phyloP scores from a whole-genome alignment of 176 grass and related monocot genomes.

The Musa troglodytarum region DNA sequence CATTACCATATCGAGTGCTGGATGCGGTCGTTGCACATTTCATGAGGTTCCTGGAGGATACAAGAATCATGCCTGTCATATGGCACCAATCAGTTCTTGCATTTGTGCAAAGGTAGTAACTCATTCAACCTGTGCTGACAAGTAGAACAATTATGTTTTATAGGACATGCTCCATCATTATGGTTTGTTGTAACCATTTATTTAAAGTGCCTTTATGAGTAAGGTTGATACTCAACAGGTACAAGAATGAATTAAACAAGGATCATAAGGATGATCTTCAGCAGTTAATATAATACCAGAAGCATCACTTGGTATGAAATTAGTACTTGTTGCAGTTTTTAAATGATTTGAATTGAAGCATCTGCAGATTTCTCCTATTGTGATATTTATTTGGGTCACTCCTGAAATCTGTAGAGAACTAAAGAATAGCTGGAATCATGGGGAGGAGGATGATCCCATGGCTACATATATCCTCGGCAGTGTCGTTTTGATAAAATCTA shows the following conservation, averaged over 20 bases:
- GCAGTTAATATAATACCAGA: slow-evolving; percentile 70
- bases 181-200: neutral
- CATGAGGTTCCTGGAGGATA: slow-evolving; percentile 67
- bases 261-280: slow-evolving; percentile 68
- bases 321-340: too few relatives aligned
- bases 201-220: neutral
- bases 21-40: slow-evolving; percentile 85
- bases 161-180: neutral
- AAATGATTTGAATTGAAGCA: neutral
- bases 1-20: slow-evolving; percentile 69
- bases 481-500: neutral
- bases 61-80: slow-evolving; percentile 81
- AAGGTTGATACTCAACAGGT: slow-evolving; percentile 33
- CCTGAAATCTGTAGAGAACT: slow-evolving; percentile 84
- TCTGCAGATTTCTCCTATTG: slow-evolving; percentile 3
- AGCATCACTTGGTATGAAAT: slow-evolving; percentile 67
- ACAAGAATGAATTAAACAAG: slow-evolving; percentile 74
- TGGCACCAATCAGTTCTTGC: slow-evolving; percentile 92
- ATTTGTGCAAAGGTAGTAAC: slow-evolving; percentile 75
- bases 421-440: slow-evolving; percentile 46
- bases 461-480: slow-evolving; percentile 28
- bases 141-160: neutral
- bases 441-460: slow-evolving; percentile 35
- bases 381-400: slow-evolving; percentile 45
- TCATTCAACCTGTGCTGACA: slow-evolving; percentile 1